Conservation (phyloP, 371 early-diverging fungal species). For the Apophysomyces elegans region DNA sequence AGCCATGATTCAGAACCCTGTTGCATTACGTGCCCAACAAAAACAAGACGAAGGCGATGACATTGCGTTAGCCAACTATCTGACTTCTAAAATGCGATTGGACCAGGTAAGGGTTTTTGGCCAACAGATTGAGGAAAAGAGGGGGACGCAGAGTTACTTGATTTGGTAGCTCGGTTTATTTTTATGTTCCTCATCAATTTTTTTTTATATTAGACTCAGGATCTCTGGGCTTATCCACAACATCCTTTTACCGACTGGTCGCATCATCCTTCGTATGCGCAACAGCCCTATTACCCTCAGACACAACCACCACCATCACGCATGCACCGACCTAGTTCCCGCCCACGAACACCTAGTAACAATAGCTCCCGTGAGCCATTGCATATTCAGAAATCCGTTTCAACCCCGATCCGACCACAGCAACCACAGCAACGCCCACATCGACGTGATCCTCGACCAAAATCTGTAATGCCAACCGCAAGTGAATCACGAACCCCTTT, state of each 20-base stretch:
- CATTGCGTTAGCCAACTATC: conserved; percentile 27
- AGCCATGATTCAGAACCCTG: conserved; percentile 16
- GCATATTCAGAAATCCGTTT: conserved; percentile 36
- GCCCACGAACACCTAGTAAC: conserved; percentile 29
- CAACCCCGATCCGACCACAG: conserved; percentile 27
- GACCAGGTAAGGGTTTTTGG: conserved; percentile 28
- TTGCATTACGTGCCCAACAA: conserved; percentile 7
- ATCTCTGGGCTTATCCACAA: conserved; percentile 26
- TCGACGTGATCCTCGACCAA: conserved; percentile 18
- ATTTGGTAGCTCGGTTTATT: conserved; percentile 15
- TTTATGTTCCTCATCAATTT: conserved; percentile 20
- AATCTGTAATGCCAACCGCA: conserved; percentile 4
- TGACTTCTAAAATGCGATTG: conserved; percentile 27
- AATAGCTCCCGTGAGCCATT: conserved; percentile 19
- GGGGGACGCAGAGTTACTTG: conserved; percentile 8
- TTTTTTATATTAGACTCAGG: conserved; percentile 19
- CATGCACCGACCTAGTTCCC: conserved; percentile 17
- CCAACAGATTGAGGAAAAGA: conserved; percentile 12
- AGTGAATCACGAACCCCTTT: conserved; percentile 12
- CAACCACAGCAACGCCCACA: conserved; percentile 11
- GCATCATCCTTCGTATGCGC: conserved; percentile 12
- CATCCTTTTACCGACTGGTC: conserved; percentile 16
- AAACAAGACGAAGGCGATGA: conserved; percentile 23
- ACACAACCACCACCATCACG: conserved; percentile 20
- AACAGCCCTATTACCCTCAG: conserved; percentile 25